A percentile compares a stretch with the other conserved stretches of the same genome.
Evolutionary conservation across 1,284 basidiomycete genomes (phyloP).

Genomic region (Ceratobasidium sp.): DNA sequence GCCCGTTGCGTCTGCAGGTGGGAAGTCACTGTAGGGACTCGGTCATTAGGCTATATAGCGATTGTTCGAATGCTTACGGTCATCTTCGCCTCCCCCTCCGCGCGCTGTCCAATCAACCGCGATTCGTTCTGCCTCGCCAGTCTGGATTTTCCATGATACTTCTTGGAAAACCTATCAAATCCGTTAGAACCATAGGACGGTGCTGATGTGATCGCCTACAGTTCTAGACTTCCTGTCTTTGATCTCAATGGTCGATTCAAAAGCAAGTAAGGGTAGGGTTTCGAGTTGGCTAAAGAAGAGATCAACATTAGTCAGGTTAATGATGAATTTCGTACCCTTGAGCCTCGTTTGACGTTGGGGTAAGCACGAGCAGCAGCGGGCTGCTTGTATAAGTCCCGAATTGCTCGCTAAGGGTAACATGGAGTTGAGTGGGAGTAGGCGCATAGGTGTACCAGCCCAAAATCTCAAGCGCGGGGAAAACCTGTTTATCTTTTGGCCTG

Average conservation of each 20-base stretch:
- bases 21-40: slow-evolving; percentile 76
- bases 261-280: slow-evolving; percentile 87
- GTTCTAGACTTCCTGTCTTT: slow-evolving; percentile 80
- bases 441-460: slow-evolving; percentile 98
- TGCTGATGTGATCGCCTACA: slow-evolving; percentile 51
- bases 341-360: slow-evolving; percentile 54
- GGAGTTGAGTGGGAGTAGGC: slow-evolving; percentile 73
- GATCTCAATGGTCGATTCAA: slow-evolving; percentile 88
- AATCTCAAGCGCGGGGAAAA: slow-evolving; percentile 95
- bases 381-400: slow-evolving; percentile 80
- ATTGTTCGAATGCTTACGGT: slow-evolving; percentile 68
- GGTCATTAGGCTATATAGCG: background rate
- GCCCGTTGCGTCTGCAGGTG: slow-evolving; percentile 92
- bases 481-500: slow-evolving; percentile 85
- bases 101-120: slow-evolving; percentile 96
- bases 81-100: slow-evolving; percentile 78
- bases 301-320: background rate
- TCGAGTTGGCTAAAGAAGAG: slow-evolving; percentile 70
- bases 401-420: slow-evolving; percentile 89
- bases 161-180: slow-evolving; percentile 73
- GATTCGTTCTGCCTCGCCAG: slow-evolving; percentile 97
- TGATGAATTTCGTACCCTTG: slow-evolving; percentile 39
- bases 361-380: slow-evolving; percentile 78
- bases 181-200: background rate
- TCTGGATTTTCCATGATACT: slow-evolving; percentile 89